A percentile compares a stretch with the other conserved stretches of the same genome.
These are phyloP conservation scores for Candida glaebosa DNA, from an alignment of 805 yeast species.

Conservation along the genomic window DNA sequence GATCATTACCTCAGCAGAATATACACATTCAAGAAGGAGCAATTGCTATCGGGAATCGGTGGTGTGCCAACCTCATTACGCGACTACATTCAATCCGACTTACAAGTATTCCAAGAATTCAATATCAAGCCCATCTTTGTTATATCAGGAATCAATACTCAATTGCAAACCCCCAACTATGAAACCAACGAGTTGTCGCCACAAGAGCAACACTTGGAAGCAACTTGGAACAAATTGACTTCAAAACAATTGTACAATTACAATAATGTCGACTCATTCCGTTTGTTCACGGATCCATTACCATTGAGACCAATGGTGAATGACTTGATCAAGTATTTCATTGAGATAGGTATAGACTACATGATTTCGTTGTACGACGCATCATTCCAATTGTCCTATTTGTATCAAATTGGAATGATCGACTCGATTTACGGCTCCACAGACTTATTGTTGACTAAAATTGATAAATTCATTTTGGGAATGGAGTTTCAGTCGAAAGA, in stretches of 20 bases:
- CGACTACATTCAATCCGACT: conserved; percentile 56
- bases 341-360: conserved; percentile 55
- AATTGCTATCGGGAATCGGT: conserved; percentile 71
- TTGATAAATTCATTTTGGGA: conserved; percentile 69
- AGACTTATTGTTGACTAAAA: conserved; percentile 62
- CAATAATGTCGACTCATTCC: conserved; percentile 44
- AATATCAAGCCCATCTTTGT: conserved; percentile 78
- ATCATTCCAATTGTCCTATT: conserved; percentile 73
- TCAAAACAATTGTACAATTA: conserved; percentile 21
- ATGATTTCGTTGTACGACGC: conserved; percentile 81
- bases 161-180: conserved; percentile 29
- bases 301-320: conserved; percentile 48
- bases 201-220: conserved; percentile 38
- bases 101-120: conserved; percentile 54
- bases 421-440: conserved; percentile 84
- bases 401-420: conserved; percentile 52
- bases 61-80: conserved; percentile 70
- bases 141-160: conserved; percentile 61
- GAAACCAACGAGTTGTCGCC: conserved; percentile 34
- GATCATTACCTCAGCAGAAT: conserved; percentile 70
- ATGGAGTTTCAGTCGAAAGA: conserved; percentile 65
- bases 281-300: conserved; percentile 49
- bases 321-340: conserved; percentile 57
- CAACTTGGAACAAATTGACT: conserved; percentile 36
- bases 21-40: conserved; percentile 61